Base-by-base conservation (phyloP, 768 basidiomycete genomes). In the Boletus eberwhitei region DNA sequence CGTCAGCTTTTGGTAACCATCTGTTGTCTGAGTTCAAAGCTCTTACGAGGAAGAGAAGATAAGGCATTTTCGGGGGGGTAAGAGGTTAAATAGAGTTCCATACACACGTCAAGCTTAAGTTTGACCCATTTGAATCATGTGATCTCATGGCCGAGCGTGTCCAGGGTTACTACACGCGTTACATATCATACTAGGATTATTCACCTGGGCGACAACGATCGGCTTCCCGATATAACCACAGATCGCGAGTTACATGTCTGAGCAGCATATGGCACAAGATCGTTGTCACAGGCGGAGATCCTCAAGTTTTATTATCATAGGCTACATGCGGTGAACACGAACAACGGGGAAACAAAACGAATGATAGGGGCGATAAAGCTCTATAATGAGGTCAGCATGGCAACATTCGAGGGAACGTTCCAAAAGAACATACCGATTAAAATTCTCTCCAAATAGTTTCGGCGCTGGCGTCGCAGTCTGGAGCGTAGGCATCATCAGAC, bases 381-480 rank as follows among this genome's bases (percentile, higher is more conserved):
- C 46, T 48, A 49, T 31, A 46, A 45, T n/a, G 39, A 51, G 19
- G 45, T 47, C 26, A 58, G 41, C 34, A 26, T 31, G 31, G 24
- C 41, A 36, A 19, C 36, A 34, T 34, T 16, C 19, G 2, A 36
- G n/a, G 41, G 43, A 54, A 54, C 42, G 21, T 32, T 46, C 58
- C 43, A 29, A 47, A 56, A 42, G 8, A 26, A 53, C 59, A 55
- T 59, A 64, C 55, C 37, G 9, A 56, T 61, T 54, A 71, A 22
- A 70, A 43, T 54, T 74, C 68, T 44, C 71, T 73, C 73, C 73
- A 75, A 5, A 46, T 55, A 35, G 49, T 48, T 45, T 73, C 71
- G 2, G 60, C 40, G 34, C 36, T 58, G 13, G 57, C 57, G 12
- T 68, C 68, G n/a, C 38, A 47, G 35, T 75, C 68, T 35, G 71